Base-by-base conservation (phyloP, 345 rosid species). In the Arabis alpina region DNA sequence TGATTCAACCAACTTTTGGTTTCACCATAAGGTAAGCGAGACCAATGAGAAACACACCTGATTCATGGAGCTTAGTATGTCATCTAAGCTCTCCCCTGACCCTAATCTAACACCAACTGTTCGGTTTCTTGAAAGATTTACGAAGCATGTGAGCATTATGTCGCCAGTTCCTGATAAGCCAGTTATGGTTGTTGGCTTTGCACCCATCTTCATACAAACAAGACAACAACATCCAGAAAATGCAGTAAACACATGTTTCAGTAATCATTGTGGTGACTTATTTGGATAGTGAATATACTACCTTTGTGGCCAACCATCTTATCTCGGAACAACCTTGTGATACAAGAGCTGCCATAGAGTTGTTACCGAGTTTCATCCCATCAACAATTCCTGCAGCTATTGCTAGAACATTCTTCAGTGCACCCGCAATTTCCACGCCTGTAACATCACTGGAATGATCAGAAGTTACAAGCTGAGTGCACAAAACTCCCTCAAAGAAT, bases 311-410 rank as follows among this genome's bases (percentile, higher is more conserved):
- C 32, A 90, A 80, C 96, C 97, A 92, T 65, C 97, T 85, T 72
- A 90, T 90, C 86, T 92, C 98, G 13, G 95, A 85, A 76, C 97
- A 92, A 76, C 98, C 98, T 80, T 90, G 97, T 25, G 97, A 80
- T 36, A 93, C 98, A 52, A 93, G 93, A 75, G 97, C 97, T 63
- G 98, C 98, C 98, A 90, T 90, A 58, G 98, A 93, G 78, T 93
- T 90, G 85, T 93, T 85, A 37, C 98, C 97, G 4, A 93, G 97
- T 66, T 90, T 70, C 97, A 93, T 84, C 54, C 98, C 97, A 60
- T 85, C 95, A 77, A 93, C 95, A 68, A 90, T 93, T 57, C 98
- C 98, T 51, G 97, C 97, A 23, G 98, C 97, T 73, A 90, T 93
- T 39, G 98, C 97, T 12, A 93, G 84, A 51, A 93, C 97, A 80